phyloP scores from a whole-genome alignment of 1,284 basidiomycete genomes.

The Moesziomyces sp. region DNA sequence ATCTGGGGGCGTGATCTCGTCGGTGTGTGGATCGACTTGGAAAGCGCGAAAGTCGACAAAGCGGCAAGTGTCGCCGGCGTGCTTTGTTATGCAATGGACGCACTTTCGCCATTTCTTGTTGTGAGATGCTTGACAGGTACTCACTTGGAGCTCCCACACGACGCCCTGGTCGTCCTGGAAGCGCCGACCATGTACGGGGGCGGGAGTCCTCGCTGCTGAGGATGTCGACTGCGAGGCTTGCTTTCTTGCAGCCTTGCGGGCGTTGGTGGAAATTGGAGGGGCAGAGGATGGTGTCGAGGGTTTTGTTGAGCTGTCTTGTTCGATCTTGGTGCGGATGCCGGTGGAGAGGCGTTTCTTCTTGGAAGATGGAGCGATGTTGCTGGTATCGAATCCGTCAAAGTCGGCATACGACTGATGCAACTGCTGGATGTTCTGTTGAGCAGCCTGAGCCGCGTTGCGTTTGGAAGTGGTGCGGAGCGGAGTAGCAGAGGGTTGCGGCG shows the following conservation, averaged over 20 bases:
- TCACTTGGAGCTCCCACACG: constrained; percentile 27
- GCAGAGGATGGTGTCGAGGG: neutral
- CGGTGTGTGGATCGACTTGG: constrained; percentile 17
- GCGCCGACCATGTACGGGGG: neutral
- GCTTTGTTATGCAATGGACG: constrained; percentile 29
- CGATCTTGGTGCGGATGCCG: too few species aligned
- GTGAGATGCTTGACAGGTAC: constrained; percentile 2
- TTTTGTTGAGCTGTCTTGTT: too few species aligned
- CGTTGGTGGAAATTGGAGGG: neutral
- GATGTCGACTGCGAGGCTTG: neutral
- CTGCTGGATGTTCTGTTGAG: constrained; percentile 25
- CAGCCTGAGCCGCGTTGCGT: constrained; percentile 27
- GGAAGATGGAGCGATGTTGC: neutral
- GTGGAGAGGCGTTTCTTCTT: neutral
- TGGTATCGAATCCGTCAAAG: neutral
- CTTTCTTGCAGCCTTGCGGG: neutral
- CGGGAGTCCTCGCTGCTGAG: neutral
- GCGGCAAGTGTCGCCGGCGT: constrained; percentile 36
- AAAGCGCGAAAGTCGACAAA: constrained; percentile 38
- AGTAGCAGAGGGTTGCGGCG: neutral
- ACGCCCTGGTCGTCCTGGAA: constrained; percentile 11
- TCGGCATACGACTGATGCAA: constrained; percentile 25
- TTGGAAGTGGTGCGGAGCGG: constrained; percentile 14
- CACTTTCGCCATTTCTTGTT: constrained; percentile 33
- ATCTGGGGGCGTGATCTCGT: constrained; percentile 5